A percentile compares a stretch with the other conserved stretches of the same genome.
phyloP scores from a whole-genome alignment of 140 eudicot genomes.

The Cichorium intybus region DNA sequence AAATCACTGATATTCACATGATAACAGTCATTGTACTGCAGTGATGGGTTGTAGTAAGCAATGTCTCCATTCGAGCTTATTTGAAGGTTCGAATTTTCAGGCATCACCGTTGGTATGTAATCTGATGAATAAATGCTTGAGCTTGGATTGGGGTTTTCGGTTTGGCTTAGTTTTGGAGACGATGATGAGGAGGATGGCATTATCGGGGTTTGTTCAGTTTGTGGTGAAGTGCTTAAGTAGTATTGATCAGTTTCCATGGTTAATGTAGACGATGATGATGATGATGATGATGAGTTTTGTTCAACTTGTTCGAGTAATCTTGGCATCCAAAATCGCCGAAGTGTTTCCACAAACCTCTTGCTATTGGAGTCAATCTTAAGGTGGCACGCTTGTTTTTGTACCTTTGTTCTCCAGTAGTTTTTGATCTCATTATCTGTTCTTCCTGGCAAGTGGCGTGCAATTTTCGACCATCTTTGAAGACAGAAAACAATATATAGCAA shows the following conservation, averaged over 20 bases:
- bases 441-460: slow-evolving; percentile 75
- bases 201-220: slow-evolving; percentile 9
- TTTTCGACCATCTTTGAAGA: slow-evolving; percentile 77
- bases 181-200: slow-evolving; percentile 20
- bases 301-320: slow-evolving; percentile 44
- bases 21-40: slow-evolving; percentile 33
- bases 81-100: slow-evolving; percentile 19
- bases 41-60: slow-evolving; percentile 23
- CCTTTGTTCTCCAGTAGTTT: slow-evolving; percentile 59
- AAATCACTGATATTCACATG: slow-evolving; percentile 33
- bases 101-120: slow-evolving; percentile 32
- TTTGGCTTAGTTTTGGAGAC: slow-evolving; percentile 3
- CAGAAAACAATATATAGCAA: neutral
- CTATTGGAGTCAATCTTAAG: slow-evolving; percentile 49
- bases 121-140: slow-evolving; percentile 29
- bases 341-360: slow-evolving; percentile 40
- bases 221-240: neutral
- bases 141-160: slow-evolving; percentile 16
- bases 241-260: slow-evolving; percentile 21
- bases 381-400: slow-evolving; percentile 56
- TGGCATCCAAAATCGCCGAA: slow-evolving; percentile 49
- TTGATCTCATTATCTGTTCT: slow-evolving; percentile 76
- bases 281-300: slow-evolving; percentile 31
- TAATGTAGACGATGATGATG: slow-evolving; percentile 18
- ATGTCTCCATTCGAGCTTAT: slow-evolving; percentile 12